Base-by-base conservation (phyloP, 2,329 filamentous ascomycete species). In the Myotisia sp. region DNA sequence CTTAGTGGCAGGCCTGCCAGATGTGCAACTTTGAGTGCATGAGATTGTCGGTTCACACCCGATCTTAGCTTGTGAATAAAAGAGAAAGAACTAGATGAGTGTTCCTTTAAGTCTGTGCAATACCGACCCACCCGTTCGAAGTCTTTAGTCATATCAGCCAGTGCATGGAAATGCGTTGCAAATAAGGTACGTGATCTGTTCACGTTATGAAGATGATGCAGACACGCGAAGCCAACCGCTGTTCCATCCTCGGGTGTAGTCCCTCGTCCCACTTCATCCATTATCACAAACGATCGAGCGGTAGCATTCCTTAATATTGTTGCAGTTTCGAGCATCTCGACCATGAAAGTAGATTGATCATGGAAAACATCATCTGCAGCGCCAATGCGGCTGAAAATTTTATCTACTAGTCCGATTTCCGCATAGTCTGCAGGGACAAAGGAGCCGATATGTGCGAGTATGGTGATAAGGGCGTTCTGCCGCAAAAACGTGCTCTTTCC, bases 291-390 rank as follows among this genome's bases (percentile, higher is more conserved):
- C 0, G 80, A 90, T 16, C 78, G 70, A 1, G 75, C 61, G 1
- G 87, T 95, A 0, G 90, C 87, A 44, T 81, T 70, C 40, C 79
- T 81, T 34, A 98, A 68, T 34, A 98, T 98, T 17, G 79, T 70
- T 2, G 87, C 86, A 13, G 90, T 93, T 59, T 98, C 90, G 2
- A 94, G 70, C 90, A 98, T 98, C 61, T 98, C 90, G 1, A 95
- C 84, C 90, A 98, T 95, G 58, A 98, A 98, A 0, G 92, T 98
- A 34, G 84, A 93, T 56, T 95, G 86, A 60, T 93, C 81, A 33
- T 76, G 74, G 61, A 81, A 94, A n/a, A 98, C 67, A 53, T 93
- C 87, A 55, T 98, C 92, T 2, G 87, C 90, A 1, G 85, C 92
- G 2, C 90, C 90, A 14, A 92, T 79, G 52, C 90, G 81, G 51